Base-by-base conservation (phyloP, 2,329 filamentous ascomycete species). In the Myriangium duriaei region DNA sequence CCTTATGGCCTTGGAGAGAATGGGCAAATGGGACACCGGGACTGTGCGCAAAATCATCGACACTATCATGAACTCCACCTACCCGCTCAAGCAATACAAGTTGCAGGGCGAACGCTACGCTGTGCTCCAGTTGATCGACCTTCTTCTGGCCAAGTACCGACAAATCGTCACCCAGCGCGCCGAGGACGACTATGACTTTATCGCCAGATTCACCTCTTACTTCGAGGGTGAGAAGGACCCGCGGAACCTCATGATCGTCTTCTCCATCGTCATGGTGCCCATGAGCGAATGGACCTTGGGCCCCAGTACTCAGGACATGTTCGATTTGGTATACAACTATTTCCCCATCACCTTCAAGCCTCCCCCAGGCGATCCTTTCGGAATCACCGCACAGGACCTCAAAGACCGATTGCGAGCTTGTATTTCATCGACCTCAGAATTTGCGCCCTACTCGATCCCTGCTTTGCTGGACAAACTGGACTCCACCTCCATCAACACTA, bases 331-430 rank as follows among this genome's bases (percentile, higher is more conserved):
- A 12, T 81, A 79, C 56, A 79, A 79, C 49, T 81, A 81, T 54
- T 81, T 81, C 51, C 76, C 76, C 0, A 80, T 81, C 47, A 80
- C 76, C 0, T 81, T 81, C 56, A 69, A 73, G 49, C 76, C 76
- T 9, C 77, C 76, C 1, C 76, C 75, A 9, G 75, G 79, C 45
- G 76, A 81, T 49, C 76, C 76, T 1, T 81, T 79, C 44, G 73
- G 74, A 1, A 79, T 81, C 43, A 80, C 76, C 2, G 73, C 76
- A 2, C 75, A 80, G 47, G 72, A 81, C 48, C 55, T 81, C 41
- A 81, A 81, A 49, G 67, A 71, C 36, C 67, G 76, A 17, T 53
- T 81, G 11, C 65, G 74, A 44, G 70, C 73, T 30, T 81, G 76
- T 51, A 74, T 81, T 42, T 64, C 76, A 5, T 71, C 75, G 5